Evolutionary conservation across 2,329 filamentous ascomycete genomes (phyloP).

Genomic region (Aphanoascus verrucosus): DNA sequence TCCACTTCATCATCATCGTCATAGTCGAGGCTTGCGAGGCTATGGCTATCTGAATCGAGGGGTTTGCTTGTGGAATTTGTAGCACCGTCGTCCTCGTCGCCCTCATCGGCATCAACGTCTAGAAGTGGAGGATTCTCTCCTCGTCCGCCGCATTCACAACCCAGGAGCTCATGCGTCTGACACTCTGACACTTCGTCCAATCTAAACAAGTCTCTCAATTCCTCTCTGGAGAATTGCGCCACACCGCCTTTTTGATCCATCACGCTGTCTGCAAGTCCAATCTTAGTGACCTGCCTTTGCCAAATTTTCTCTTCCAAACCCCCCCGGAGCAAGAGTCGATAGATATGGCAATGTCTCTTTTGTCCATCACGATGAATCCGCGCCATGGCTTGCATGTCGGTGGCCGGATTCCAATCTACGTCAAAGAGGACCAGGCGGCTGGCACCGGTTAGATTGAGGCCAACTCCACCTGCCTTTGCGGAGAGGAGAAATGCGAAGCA

Average conservation of each 20-base stretch:
- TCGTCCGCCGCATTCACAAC: conserved; percentile 50
- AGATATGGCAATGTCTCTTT: conserved; percentile 56
- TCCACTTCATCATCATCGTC: conserved; percentile 20
- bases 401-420: conserved; percentile 66
- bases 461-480: conserved; percentile 59
- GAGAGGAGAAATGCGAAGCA: conserved; percentile 62
- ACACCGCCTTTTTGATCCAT: conserved; percentile 54
- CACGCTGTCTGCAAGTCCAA: conserved; percentile 58
- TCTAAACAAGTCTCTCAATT: conserved; percentile 56
- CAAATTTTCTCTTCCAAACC: conserved; percentile 66
- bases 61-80: background rate
- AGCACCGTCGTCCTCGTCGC: background rate
- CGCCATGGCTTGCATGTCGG: conserved; percentile 64
- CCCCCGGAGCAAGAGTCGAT: conserved; percentile 57
- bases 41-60: background rate
- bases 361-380: conserved; percentile 64
- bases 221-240: conserved; percentile 54
- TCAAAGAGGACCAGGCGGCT: conserved; percentile 61
- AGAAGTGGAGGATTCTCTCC: conserved; percentile 26
- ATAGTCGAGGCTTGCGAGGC: conserved; percentile 17
- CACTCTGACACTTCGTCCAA: conserved; percentile 51
- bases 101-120: background rate
- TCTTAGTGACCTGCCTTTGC: conserved; percentile 61
- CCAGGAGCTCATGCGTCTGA: conserved; percentile 58
- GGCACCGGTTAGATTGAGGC: conserved; percentile 60